These are phyloP conservation scores for Cryptosporidium tyzzeri DNA, from an alignment of 169 alveolate species.

Conservation along the genomic window DNA sequence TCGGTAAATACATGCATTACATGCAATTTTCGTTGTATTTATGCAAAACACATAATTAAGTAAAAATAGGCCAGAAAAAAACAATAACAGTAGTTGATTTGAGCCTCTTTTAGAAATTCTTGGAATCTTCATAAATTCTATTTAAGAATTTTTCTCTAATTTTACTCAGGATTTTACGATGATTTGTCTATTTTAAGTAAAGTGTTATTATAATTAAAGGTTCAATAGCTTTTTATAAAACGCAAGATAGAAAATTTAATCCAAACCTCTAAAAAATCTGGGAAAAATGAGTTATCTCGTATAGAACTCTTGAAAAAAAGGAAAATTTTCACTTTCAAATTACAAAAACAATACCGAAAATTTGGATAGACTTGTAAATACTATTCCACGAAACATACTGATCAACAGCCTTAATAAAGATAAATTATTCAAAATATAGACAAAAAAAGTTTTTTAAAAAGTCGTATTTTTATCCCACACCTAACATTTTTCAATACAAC, in stretches of 20 bases:
- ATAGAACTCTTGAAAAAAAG: not conserved
- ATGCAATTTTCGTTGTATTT: constrained; percentile 40
- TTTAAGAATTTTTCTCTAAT: not conserved
- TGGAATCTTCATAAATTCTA: not conserved
- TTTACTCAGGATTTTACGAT: not conserved
- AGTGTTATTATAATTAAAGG: not conserved
- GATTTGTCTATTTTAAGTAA: not conserved
- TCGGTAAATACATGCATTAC: constrained; percentile 70
- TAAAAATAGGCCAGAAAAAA: not conserved
- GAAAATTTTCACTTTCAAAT: not conserved
- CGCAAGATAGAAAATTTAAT: not conserved
- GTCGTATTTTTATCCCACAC: not conserved
- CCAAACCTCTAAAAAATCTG: not conserved
- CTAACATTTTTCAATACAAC: not conserved
- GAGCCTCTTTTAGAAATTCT: not conserved
- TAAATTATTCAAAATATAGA: not conserved
- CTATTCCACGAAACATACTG: not conserved
- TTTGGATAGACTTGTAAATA: not conserved
- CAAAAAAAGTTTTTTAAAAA: not conserved
- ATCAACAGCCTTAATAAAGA: not conserved
- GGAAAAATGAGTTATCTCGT: not conserved
- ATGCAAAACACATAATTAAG: not conserved
- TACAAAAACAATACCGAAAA: not conserved
- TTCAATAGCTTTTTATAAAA: not conserved
- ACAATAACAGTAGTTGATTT: not conserved